Evolutionary conservation across 2,329 filamentous ascomycete genomes (phyloP).

Genomic region (Aciculosporium take): DNA sequence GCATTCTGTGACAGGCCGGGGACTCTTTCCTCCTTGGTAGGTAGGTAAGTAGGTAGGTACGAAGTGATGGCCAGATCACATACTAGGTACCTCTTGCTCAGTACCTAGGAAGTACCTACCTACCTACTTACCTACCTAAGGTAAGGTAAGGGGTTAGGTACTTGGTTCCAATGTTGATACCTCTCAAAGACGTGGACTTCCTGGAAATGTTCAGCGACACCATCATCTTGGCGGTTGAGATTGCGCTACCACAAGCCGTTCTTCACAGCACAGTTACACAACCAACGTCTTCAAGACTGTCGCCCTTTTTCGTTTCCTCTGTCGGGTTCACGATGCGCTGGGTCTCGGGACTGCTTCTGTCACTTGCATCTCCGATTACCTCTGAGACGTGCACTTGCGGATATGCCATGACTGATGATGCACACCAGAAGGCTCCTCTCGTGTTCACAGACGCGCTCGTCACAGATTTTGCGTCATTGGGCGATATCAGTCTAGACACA

Average conservation of each 20-base stretch:
- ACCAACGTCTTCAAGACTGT: not conserved
- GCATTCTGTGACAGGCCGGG: too few relatives aligned
- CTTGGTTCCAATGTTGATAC: too few relatives aligned
- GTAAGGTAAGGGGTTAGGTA: too few relatives aligned
- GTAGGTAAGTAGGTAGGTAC: too few relatives aligned
- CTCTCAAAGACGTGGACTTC: too few relatives aligned
- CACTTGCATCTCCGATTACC: conserved; percentile 6
- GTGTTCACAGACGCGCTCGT: conserved; percentile 58
- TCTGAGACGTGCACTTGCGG: conserved; percentile 53
- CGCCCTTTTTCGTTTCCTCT: not conserved
- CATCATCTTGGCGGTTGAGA: not conserved
- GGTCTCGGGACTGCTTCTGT: conserved; percentile 2
- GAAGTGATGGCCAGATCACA: too few relatives aligned
- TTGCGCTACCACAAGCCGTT: not conserved
- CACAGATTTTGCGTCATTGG: conserved; percentile 52
- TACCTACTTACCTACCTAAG: too few relatives aligned
- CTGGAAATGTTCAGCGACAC: not conserved
- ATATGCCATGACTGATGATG: conserved; percentile 39
- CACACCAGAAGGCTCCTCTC: conserved; percentile 21
- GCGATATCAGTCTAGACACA: conserved; percentile 32
- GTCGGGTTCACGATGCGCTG: not conserved
- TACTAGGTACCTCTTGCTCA: too few relatives aligned
- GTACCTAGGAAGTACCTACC: too few relatives aligned
- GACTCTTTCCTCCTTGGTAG: too few relatives aligned
- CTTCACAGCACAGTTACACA: not conserved